phyloP scores from a whole-genome alignment of 345 rosid genomes.

The Citrus maxima region DNA sequence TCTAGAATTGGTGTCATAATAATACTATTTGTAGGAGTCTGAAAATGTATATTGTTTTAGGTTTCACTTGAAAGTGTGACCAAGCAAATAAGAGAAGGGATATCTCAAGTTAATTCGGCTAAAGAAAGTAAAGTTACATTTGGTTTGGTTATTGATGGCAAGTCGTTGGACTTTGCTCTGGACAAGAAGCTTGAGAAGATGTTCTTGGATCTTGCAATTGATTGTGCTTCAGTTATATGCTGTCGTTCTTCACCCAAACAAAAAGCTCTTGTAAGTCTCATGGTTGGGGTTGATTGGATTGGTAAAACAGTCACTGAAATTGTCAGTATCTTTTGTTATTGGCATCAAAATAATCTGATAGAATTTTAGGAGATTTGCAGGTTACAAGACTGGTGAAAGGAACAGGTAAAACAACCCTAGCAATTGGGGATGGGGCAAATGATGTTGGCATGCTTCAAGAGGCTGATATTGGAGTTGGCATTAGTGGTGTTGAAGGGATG shows the following conservation, averaged over 20 bases:
- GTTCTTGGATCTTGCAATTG: constrained; percentile 62
- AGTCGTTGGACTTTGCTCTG: constrained; percentile 64
- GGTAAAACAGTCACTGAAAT: not conserved
- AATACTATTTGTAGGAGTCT: not conserved
- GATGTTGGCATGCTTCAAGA: constrained; percentile 98
- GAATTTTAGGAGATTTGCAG: constrained; percentile 51
- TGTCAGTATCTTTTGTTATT: not conserved
- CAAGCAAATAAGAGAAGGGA: constrained; percentile 46
- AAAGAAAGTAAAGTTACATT: constrained; percentile 28
- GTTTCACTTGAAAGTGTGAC: constrained; percentile 52
- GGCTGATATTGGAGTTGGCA: constrained; percentile 96
- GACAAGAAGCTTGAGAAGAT: constrained; percentile 36
- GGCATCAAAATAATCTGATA: constrained; percentile 37
- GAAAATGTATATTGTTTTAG: constrained; percentile 30
- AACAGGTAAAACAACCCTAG: constrained; percentile 58
- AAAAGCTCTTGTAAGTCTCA: constrained; percentile 84
- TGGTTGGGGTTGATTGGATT: not conserved
- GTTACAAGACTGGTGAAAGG: constrained; percentile 80
- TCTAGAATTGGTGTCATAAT: not conserved
- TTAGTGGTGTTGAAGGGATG: constrained; percentile 95
- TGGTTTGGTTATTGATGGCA: constrained; percentile 88
- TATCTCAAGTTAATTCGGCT: constrained; percentile 25
- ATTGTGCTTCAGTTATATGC: constrained; percentile 74
- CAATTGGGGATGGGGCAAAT: constrained; percentile 94
- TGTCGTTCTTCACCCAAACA: constrained; percentile 93